Conservation (phyloP, 352 stramenopile species). For the Pythium utonaiense region DNA sequence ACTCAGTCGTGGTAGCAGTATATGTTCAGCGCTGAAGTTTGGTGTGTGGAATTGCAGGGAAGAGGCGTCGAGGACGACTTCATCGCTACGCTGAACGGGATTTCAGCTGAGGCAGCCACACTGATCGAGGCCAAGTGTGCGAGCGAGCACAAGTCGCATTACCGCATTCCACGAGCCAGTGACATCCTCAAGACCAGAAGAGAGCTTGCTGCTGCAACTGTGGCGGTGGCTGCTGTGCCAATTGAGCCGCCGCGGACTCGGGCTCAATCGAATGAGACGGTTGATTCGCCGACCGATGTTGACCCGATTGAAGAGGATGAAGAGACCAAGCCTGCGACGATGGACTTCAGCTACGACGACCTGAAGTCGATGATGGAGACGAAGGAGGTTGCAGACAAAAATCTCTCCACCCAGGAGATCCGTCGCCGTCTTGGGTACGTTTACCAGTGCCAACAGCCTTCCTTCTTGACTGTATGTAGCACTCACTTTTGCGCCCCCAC, state of each 20-base stretch:
- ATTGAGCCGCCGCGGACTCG: not conserved
- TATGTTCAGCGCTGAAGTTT: not conserved
- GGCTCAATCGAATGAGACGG: not conserved
- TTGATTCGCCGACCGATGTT: not conserved
- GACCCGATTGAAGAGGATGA: not conserved
- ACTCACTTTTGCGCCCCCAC: not conserved
- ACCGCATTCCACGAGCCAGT: constrained; percentile 7
- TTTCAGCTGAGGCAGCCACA: not conserved
- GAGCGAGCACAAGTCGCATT: not conserved
- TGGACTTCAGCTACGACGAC: constrained; percentile 43
- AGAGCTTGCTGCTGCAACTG: constrained; percentile 1
- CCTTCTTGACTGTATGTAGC: not conserved
- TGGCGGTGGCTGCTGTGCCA: not conserved
- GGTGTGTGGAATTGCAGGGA: not conserved
- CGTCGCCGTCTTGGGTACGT: constrained; percentile 52
- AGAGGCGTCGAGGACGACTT: not conserved
- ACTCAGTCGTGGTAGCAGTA: too few relatives aligned
- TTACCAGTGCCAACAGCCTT: not conserved
- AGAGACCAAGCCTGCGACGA: not conserved
- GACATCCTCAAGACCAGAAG: constrained; percentile 6
- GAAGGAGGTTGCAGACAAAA: constrained; percentile 29
- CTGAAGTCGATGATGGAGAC: constrained; percentile 61
- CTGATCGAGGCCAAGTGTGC: not conserved
- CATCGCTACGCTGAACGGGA: not conserved
- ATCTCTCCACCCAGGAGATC: constrained; percentile 54